These are phyloP conservation scores for Cyamopsis tetragonoloba DNA, from an alignment of 306 rosid genomes.

Conservation along the genomic window DNA sequence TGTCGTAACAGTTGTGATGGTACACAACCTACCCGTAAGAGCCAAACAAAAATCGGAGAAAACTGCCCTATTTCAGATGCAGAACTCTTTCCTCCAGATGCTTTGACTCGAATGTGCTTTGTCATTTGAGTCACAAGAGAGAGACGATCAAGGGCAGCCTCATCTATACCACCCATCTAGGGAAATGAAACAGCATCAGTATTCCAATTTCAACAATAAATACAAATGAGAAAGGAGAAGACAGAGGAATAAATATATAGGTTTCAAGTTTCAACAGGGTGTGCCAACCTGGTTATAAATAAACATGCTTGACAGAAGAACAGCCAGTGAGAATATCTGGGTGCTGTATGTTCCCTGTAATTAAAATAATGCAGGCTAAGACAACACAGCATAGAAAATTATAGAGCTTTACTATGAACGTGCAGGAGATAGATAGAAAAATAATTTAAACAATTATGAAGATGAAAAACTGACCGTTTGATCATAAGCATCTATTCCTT, in stretches of 20 bases:
- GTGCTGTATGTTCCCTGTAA: slow-evolving; percentile 93
- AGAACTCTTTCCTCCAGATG: slow-evolving; percentile 71
- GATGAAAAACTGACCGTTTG: slow-evolving; percentile 64
- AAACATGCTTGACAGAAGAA: slow-evolving; percentile 93
- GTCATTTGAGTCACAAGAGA: slow-evolving; percentile 96
- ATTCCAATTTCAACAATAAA: slow-evolving; percentile 22
- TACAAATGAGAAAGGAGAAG: background rate
- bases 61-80: slow-evolving; percentile 85
- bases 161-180: slow-evolving; percentile 96
- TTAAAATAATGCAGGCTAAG: slow-evolving; percentile 4
- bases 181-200: slow-evolving; percentile 14
- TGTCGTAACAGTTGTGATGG: background rate
- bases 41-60: slow-evolving; percentile 95
- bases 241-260: background rate
- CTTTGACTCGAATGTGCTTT: slow-evolving; percentile 86
- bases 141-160: slow-evolving; percentile 88
- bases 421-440: background rate
- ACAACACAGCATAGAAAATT: background rate
- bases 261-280: slow-evolving; percentile 6
- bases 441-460: background rate
- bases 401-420: background rate
- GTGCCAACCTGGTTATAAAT: slow-evolving; percentile 83
- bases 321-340: slow-evolving; percentile 90
- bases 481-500: slow-evolving; percentile 96
- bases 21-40: slow-evolving; percentile 68